Evolutionary conservation across 345 rosid species (phyloP).

Genomic region (Gossypium mustelinum): DNA sequence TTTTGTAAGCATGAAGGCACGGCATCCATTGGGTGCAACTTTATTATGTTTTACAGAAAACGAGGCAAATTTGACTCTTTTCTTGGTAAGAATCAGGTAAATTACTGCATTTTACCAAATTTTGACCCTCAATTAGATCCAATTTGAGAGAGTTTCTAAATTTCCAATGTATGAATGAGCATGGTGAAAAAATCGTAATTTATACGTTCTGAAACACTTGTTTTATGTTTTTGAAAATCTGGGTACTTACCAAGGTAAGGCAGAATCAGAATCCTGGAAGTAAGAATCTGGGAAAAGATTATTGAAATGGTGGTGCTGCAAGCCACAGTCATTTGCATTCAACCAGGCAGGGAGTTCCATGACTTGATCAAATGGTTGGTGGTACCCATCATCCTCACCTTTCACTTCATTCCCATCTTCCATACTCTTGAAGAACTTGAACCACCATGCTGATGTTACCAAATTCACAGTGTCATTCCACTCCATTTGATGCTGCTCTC

Average conservation of each 20-base stretch:
- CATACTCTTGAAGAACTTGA: constrained; percentile 57
- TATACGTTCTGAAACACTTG: neutral
- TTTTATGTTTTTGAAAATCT: neutral
- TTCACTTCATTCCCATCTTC: constrained; percentile 39
- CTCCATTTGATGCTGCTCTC: constrained; percentile 73
- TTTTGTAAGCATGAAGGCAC: neutral
- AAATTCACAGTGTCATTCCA: constrained; percentile 72
- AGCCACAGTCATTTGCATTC: constrained; percentile 55
- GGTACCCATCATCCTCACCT: constrained; percentile 46
- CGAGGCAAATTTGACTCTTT: neutral
- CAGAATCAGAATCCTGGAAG: constrained; percentile 39
- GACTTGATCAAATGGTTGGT: constrained; percentile 55
- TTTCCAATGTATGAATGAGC: too few relatives aligned
- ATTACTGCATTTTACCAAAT: neutral
- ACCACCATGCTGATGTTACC: constrained; percentile 77
- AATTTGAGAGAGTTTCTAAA: neutral
- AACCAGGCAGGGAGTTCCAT: constrained; percentile 88
- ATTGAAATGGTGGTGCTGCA: constrained; percentile 54
- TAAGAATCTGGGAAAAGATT: constrained; percentile 45
- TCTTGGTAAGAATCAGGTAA: neutral
- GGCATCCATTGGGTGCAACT: neutral
- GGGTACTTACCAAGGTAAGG: constrained; percentile 68
- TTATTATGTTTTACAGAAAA: neutral
- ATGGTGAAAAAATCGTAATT: neutral
- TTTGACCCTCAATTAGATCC: neutral